These are phyloP conservation scores for Aspergillus saccharolyticus DNA, from an alignment of 495 filamentous ascomycete genomes.

Conservation along the genomic window DNA sequence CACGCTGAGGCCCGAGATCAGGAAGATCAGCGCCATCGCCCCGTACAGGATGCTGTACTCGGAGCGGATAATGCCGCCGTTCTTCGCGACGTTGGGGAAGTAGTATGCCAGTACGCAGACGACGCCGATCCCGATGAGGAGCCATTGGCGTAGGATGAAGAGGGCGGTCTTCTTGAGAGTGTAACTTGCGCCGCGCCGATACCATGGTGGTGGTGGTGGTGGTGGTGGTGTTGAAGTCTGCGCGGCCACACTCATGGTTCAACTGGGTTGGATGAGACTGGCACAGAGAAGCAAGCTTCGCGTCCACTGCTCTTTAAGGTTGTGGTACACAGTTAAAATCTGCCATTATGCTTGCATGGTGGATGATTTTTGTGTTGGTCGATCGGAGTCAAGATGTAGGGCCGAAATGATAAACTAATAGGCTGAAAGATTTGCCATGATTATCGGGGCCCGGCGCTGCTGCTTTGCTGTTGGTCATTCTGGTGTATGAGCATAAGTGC, in stretches of 20 bases:
- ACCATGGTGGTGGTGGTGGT: not conserved
- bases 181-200: not conserved
- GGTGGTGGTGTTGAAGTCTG: not conserved
- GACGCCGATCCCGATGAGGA: conserved; percentile 50
- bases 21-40: conserved; percentile 48
- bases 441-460: not conserved
- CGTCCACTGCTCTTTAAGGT: not conserved
- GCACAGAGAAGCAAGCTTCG: not conserved
- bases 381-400: not conserved
- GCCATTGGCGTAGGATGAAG: conserved; percentile 51
- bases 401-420: conserved; percentile 1
- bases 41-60: conserved; percentile 53
- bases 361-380: not conserved
- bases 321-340: not conserved
- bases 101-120: conserved; percentile 47
- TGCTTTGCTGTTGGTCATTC: not conserved
- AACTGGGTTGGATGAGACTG: no score
- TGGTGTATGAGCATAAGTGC: no score
- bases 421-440: not conserved
- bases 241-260: not conserved
- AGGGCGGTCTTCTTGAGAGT: conserved; percentile 18
- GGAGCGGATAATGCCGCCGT: conserved; percentile 47
- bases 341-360: not conserved
- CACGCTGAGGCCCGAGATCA: conserved; percentile 51
- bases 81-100: conserved; percentile 50